phyloP scores from a whole-genome alignment of 2,329 filamentous ascomycete species.

The Thielaviopsis populi region DNA sequence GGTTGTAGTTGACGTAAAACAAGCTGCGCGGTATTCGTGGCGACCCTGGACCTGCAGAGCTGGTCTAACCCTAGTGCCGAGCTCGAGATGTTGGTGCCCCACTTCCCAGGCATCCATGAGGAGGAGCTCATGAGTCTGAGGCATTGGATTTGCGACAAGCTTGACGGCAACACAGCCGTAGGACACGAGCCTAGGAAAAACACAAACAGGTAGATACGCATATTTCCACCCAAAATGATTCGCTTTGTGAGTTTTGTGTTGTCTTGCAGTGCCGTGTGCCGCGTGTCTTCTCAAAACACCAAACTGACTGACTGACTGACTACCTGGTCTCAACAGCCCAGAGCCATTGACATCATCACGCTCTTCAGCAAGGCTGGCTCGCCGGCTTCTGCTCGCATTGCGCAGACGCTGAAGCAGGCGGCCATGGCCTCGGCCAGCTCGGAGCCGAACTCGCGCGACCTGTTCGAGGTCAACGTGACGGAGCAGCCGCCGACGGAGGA shows the following conservation, averaged over 20 bases:
- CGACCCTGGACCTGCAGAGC: background rate
- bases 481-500: slow-evolving; percentile 66
- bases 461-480: slow-evolving; percentile 79
- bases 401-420: slow-evolving; percentile 58
- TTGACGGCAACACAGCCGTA: background rate
- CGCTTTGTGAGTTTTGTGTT: slow-evolving; percentile 29
- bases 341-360: slow-evolving; percentile 79
- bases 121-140: background rate
- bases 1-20: no score
- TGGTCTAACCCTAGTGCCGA: background rate
- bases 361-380: slow-evolving; percentile 80
- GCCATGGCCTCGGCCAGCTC: slow-evolving; percentile 35
- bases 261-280: no score
- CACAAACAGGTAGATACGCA: background rate
- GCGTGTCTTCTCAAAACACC: no score
- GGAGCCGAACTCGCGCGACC: slow-evolving; percentile 31
- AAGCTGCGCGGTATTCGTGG: no score
- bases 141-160: background rate
- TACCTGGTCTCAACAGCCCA: slow-evolving; percentile 37
- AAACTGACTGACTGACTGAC: no score
- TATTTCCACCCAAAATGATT: slow-evolving; percentile 28
- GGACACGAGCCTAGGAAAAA: background rate
- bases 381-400: slow-evolving; percentile 56
- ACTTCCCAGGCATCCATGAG: background rate
- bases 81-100: background rate